Conservation (phyloP, 371 early-diverging fungal genomes). For the Basidiobolus meristosporus region DNA sequence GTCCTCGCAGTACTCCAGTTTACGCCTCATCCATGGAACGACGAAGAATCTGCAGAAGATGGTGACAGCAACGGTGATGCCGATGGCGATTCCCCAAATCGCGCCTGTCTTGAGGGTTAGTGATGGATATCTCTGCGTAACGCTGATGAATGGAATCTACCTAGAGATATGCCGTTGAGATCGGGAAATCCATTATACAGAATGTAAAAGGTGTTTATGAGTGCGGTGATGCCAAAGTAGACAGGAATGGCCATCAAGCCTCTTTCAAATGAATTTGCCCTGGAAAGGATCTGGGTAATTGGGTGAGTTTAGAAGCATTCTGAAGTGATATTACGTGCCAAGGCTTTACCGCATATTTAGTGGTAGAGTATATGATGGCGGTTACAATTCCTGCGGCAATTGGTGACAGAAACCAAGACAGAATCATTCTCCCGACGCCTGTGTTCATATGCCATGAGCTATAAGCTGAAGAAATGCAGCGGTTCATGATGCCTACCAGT, state of each 20-base stretch:
- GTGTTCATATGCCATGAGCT: too few relatives aligned
- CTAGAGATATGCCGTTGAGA: slow-evolving; percentile 38
- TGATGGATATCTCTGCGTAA: too few relatives aligned
- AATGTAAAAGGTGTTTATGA: slow-evolving; percentile 44
- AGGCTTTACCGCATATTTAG: too few relatives aligned
- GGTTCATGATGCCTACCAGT: too few relatives aligned
- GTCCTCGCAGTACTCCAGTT: slow-evolving; percentile 31
- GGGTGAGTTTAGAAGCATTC: too few relatives aligned
- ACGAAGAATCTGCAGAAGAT: slow-evolving; percentile 33
- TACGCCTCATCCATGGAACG: slow-evolving; percentile 41
- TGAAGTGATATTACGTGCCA: too few relatives aligned
- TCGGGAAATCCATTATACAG: slow-evolving; percentile 36
- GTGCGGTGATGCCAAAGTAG: slow-evolving; percentile 50
- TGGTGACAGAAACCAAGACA: slow-evolving; percentile 65
- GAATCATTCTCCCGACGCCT: slow-evolving; percentile 50
- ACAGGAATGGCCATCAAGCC: slow-evolving; percentile 53
- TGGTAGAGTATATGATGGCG: slow-evolving; percentile 35
- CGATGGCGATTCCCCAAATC: slow-evolving; percentile 30
- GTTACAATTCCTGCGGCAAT: slow-evolving; percentile 41
- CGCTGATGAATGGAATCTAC: slow-evolving; percentile 20
- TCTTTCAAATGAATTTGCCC: slow-evolving; percentile 41
- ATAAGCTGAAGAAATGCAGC: too few relatives aligned
- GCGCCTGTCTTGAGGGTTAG: slow-evolving; percentile 16
- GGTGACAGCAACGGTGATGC: slow-evolving; percentile 23
- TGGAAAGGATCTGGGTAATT: slow-evolving; percentile 30